Base-by-base conservation (phyloP, 805 yeast genomes). In the Deakozyma indianensis region DNA sequence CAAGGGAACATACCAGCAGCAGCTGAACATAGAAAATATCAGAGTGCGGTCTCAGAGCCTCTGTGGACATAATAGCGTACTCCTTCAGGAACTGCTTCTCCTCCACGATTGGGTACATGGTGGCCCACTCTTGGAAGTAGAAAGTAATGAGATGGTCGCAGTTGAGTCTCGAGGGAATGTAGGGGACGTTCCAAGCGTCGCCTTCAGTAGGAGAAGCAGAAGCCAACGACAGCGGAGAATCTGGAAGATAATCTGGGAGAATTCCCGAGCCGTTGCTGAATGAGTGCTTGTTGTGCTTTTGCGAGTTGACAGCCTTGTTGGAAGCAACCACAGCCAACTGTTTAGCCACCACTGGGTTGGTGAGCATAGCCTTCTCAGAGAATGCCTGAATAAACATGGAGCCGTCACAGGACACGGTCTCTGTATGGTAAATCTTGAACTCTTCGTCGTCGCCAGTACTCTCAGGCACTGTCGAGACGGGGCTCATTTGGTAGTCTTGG, bases 111-210 rank as follows among this genome's bases (percentile, higher is more conserved):
- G 95, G 94, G 21, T 80, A 66, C 3, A 76, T 62, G 22, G 73
- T 69, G 23, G 83, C 80, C 94, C 95, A 87, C 47, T 81, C 80
- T 50, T 76, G 78, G 62, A 85, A 86, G 57, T 74, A 87, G 2
- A 76, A 58, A 0, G 81, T 71, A 18, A 83, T 71, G 24, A 83
- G 68, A 22, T 77, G 77, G 59, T 87, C 95, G 47, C 84, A 59
- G 47, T 77, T 75, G 22, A 75, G 58, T 46, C 80, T 70, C 21
- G 79, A 66, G 2, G 76, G 76, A 22, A 77, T 53, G 22, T 51
- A 43, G 18, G 56, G 50, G 23, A 53, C 25, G 23, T 15, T 35
- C n/a, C 29, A 16, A 40, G 20, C 29, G 16, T 18, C 16, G 32
- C 43, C 40, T 15, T 44, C 32, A 15, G 35, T 21, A 14, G 40